Base-by-base conservation (phyloP, 352 stramenopile genomes). In the Phytophthora litchii region DNA sequence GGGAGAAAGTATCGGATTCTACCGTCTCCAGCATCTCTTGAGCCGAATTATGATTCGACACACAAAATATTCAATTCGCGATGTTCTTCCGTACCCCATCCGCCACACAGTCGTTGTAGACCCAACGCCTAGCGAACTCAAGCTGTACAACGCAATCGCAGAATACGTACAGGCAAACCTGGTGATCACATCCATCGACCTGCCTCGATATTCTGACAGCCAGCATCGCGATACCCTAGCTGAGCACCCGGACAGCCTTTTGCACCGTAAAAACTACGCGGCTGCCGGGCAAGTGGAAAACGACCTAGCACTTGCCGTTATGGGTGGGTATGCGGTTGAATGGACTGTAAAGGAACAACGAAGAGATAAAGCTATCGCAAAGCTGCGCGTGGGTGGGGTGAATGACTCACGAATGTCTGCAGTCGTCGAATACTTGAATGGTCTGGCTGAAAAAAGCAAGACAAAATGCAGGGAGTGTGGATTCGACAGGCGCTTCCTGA, bases 1-100 rank as follows among this genome's bases (percentile, higher is more conserved):
- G 1, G 75, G 83, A 25, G 58, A 81, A 0, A 34, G 52, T 3
- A 59, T 76, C 9, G 83, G 66, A 0, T 89, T 83, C 27, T 58
- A 88, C 17, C 83, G 91, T 5, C 48, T 98, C 1, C 75, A 83
- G 44, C 76, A 87, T 25, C 49, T 98, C 9, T 58, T 98, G 4
- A 86, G 79, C 29, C 74, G 86, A 19, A 83, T 97, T 16, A 98
- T 98, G 95, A 79, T 98, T 20, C 78, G 95, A 1, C 94, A 99
- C 67, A 97, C 92, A 3, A 98, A 98, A 51, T 57, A 76, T 3
- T 96, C 96, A 27, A 83, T 98, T 7, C 57, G 47, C 3, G 60
- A 64, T 12, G 71, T 80, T 16, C 66, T 89, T 12, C 72, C 78
- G 4, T 27, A 64, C 13, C 76, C 76, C 17, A 82, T 82, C n/a